Base-by-base conservation (phyloP, 1,139 yeast species). In the Blastobotrys buckinghamii region DNA sequence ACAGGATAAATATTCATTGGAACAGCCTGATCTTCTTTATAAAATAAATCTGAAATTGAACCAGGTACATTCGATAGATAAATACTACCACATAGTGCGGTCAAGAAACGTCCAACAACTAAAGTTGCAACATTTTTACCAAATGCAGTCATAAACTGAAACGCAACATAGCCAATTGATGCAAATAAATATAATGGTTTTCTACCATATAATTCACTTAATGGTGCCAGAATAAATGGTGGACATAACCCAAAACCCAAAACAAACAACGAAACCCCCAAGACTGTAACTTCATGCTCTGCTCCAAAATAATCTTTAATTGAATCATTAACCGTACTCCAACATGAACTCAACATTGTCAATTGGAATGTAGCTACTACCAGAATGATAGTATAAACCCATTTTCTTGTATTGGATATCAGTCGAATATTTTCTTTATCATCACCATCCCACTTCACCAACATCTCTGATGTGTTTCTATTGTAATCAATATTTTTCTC, bases 61-160 rank as follows among this genome's bases (percentile, higher is more conserved):
- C 92, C 94, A 43, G 87, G 87, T n/a, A 85, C 86, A 52, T 82
- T 85, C 33, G 87, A 75, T 57, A 85, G 71, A 43, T 85, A 85
- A 8, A 85, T 81, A 24, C 87, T 74, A 0, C 89, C 79, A 57
- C 80, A 80, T 39, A 84, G 77, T 2, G 90, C 90, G 46, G 81
- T 73, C 51, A 84, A 67, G 59, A 82, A 80, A 49, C 94, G 71
- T 50, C 88, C 84, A 37, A 81, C 77, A 47, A 84, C 63, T 24
- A 84, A 71, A 1, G 81, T 78, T 15, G 77, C 83, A 51, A 80
- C 77, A 52, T 82, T 82, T 17, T 74, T 75, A 2, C 86, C 79
- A 56, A 84, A 73, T 1, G 86, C 87, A 44, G 82, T 76, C 1
- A 86, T 77, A 50, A 84, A 73, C 57, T 83, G 82, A 67, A 83